Evolutionary conservation across 805 yeast genomes (phyloP).

Genomic region (Candida quercuum): DNA sequence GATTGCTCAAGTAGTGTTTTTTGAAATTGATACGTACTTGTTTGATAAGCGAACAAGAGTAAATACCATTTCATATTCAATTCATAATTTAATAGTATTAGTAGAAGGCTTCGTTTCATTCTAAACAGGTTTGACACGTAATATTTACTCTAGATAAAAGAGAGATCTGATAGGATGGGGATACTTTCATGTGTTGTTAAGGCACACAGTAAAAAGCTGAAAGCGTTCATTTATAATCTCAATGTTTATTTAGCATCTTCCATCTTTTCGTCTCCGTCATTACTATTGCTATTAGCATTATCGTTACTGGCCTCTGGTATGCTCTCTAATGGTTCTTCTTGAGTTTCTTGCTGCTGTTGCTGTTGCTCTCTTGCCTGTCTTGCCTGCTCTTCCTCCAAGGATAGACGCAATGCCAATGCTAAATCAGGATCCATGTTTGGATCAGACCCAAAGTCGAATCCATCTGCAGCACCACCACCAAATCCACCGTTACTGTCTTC

Average conservation of each 20-base stretch:
- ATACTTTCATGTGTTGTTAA: too few relatives aligned
- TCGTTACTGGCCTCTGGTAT: slow-evolving; percentile 3
- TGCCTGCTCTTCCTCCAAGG: slow-evolving; percentile 90
- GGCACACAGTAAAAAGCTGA: too few relatives aligned
- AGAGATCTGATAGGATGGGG: too few relatives aligned
- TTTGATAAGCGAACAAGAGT: too few relatives aligned
- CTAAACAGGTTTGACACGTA: too few relatives aligned
- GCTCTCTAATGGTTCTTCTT: slow-evolving; percentile 4
- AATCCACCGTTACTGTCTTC: slow-evolving; percentile 43
- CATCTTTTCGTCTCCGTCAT: slow-evolving; percentile 5
- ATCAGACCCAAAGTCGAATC: slow-evolving; percentile 69
- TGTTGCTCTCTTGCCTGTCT: slow-evolving; percentile 76
- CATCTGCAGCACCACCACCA: slow-evolving; percentile 41
- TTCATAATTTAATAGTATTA: too few relatives aligned
- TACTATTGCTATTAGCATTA: neutral
- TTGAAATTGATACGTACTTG: too few relatives aligned
- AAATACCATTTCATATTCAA: too few relatives aligned
- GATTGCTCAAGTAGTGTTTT: too few relatives aligned
- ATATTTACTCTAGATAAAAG: too few relatives aligned
- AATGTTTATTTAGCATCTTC: slow-evolving; percentile 4
- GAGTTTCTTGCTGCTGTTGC: slow-evolving; percentile 13
- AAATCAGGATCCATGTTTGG: slow-evolving; percentile 95
- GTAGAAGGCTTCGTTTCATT: too few relatives aligned
- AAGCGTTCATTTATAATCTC: neutral
- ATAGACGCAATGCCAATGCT: slow-evolving; percentile 90